A percentile compares a stretch with the other conserved stretches of the same genome.
These are phyloP conservation scores for Malus hybrid DNA, from an alignment of 331 rosid species.

Conservation along the genomic window DNA sequence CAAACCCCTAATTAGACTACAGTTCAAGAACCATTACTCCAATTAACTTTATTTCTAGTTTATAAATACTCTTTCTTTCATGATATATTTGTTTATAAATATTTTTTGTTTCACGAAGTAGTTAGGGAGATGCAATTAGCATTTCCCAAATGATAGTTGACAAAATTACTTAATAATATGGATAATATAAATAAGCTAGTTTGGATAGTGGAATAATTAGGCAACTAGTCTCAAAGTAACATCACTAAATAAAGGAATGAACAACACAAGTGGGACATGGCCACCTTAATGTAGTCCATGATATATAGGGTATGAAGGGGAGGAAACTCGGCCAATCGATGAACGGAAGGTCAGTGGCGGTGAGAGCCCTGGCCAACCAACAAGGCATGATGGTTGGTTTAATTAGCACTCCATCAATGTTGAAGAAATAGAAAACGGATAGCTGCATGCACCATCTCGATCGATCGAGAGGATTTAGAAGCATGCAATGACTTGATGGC, in stretches of 20 bases:
- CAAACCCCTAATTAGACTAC: not conserved
- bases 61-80: not conserved
- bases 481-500: not conserved
- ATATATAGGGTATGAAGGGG: constrained; percentile 1
- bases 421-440: not conserved
- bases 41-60: not conserved
- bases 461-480: not conserved
- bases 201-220: not conserved
- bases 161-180: not conserved
- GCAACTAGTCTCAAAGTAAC: not conserved
- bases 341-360: constrained; percentile 33
- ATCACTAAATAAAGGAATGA: not conserved
- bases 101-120: not conserved
- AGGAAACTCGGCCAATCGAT: not conserved
- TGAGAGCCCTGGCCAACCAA: constrained; percentile 55
- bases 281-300: constrained; percentile 14
- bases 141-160: not conserved
- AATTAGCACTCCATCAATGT: not conserved
- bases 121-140: not conserved
- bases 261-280: constrained; percentile 17
- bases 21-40: not conserved
- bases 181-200: not conserved
- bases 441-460: not conserved
- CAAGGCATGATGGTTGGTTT: constrained; percentile 30
- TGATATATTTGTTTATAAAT: not conserved